phyloP scores from a whole-genome alignment of 2,329 filamentous ascomycete species.

The Colletotrichum sp. region DNA sequence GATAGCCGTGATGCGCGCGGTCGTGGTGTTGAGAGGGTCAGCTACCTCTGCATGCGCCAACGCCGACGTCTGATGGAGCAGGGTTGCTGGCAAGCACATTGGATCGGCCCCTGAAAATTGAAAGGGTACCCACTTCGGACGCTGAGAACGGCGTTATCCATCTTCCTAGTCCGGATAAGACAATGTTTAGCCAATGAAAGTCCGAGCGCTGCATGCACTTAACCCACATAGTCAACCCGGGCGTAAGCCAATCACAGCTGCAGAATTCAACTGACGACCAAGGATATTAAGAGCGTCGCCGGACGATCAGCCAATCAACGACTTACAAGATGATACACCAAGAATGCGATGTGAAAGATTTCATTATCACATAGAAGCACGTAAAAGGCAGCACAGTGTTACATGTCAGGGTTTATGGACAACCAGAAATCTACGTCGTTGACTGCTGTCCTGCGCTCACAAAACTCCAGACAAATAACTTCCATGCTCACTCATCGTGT shows the following conservation, averaged over 20 bases:
- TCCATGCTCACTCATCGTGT: background rate
- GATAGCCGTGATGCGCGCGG: conserved; percentile 1
- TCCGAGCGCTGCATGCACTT: background rate
- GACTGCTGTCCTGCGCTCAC: background rate
- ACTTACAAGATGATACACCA: background rate
- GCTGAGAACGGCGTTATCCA: background rate
- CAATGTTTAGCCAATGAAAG: background rate
- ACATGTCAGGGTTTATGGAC: background rate
- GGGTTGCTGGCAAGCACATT: conserved; percentile 1
- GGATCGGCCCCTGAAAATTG: conserved; percentile 3
- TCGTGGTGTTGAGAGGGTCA: conserved; percentile 1
- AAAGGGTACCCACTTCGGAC: background rate
- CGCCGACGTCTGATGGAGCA: conserved; percentile 16
- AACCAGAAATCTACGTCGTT: background rate
- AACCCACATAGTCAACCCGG: background rate
- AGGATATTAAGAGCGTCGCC: background rate
- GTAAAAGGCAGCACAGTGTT: background rate
- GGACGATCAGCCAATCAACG: background rate
- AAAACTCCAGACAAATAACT: background rate
- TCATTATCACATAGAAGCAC: background rate
- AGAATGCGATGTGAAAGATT: background rate
- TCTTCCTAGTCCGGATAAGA: background rate
- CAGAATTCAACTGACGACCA: background rate
- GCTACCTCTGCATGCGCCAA: background rate
- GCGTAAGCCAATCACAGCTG: background rate